Base-by-base conservation (phyloP, 2,329 filamentous ascomycete genomes). In the Curvularia verruculosa region DNA sequence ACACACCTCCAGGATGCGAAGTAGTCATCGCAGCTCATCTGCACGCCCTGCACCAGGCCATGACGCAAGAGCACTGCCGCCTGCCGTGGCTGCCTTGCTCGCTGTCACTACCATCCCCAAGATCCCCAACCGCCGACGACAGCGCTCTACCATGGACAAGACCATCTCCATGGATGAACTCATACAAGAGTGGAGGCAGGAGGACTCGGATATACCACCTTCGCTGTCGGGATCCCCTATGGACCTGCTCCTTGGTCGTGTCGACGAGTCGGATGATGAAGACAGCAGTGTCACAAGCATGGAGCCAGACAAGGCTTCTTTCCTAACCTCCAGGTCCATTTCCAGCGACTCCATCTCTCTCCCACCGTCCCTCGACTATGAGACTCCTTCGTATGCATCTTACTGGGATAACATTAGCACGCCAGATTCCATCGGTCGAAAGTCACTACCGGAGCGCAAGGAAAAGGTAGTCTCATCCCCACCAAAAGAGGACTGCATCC, bases 21-120 rank as follows among this genome's bases (percentile, higher is more conserved):
- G 71, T 21, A 68, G 76, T 52, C 61, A 75, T 56, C 66, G 71
- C 36, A 65, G 63, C 53, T 63, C 70, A 26, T 63, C 68, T 4
- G 37, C 63, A 58, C 75, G 67, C 40, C 64, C 60, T 34, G 54
- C 60, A 37, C 70, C 58, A 49, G 71, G 60, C 60, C 79, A 81
- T 69, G 75, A 75, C 62, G 75, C 72, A 57, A 79, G 75, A 64
- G 79, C 79, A 9, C 68, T 86, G 5, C 82, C 83, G 15, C 79
- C 81, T n/a, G 80, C 84, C 21, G 80, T 87, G 49, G 84, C 83
- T 24, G 84, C 83, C 9, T 75, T 88, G 53, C 75, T 88, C 31
- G 83, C 85, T 53, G 81, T 85, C 44, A 88, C 85, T 1, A 76
- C 83, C 2, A 87, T 88, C 47, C 85, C 85, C 3, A 80, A 81